Percentiles rank a stretch among this genome's conserved stretches.
Conservation (phyloP, 257 asterid species). For the Paraleonurus japonicus region DNA sequence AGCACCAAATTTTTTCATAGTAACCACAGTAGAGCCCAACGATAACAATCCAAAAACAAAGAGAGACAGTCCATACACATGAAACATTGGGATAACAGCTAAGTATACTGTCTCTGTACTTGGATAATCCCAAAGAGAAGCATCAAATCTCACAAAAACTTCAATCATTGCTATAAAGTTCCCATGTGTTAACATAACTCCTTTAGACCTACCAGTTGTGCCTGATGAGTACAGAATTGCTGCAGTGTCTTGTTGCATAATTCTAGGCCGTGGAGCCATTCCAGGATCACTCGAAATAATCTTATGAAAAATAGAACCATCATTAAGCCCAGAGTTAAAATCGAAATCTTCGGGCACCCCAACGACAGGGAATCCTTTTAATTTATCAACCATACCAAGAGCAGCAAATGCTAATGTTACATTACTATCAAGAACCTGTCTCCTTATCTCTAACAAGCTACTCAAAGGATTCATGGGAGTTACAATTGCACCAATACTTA, state of each 20-base stretch:
- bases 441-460: constrained; percentile 54
- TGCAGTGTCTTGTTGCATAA: constrained; percentile 60
- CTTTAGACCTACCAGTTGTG: constrained; percentile 71
- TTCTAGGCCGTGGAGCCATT: constrained; percentile 54
- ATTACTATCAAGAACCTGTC: constrained; percentile 50
- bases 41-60: constrained; percentile 73
- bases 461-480: constrained; percentile 71
- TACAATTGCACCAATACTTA: constrained; percentile 62
- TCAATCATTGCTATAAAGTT: constrained; percentile 69
- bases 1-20: constrained; percentile 59
- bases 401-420: constrained; percentile 48
- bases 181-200: constrained; percentile 61
- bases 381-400: constrained; percentile 33
- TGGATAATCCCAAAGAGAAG: constrained; percentile 48
- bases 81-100: constrained; percentile 76
- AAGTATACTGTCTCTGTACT: constrained; percentile 49
- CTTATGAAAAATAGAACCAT: constrained; percentile 36
- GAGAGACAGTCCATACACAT: constrained; percentile 67
- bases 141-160: constrained; percentile 65
- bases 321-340: constrained; percentile 12
- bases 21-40: constrained; percentile 58
- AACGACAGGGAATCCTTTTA: constrained; percentile 41
- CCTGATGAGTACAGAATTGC: constrained; percentile 81
- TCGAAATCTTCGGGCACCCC: constrained; percentile 54
- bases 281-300: constrained; percentile 54